phyloP scores from a whole-genome alignment of 1,284 basidiomycete species.

The Fistulina hepatica region DNA sequence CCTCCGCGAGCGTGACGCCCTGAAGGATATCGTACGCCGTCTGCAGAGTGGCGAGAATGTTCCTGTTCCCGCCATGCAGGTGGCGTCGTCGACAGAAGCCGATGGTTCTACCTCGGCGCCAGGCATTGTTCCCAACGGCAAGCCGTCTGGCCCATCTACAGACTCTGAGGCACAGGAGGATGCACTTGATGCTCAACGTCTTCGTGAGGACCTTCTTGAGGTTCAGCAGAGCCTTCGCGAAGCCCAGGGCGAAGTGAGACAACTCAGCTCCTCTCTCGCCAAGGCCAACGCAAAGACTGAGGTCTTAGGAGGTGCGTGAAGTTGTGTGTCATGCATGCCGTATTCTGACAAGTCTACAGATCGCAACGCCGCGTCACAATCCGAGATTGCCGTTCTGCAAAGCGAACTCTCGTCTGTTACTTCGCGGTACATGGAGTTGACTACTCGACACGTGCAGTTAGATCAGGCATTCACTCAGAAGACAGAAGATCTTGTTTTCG shows the following conservation, averaged over 20 bases:
- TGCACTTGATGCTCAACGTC: constrained; percentile 54
- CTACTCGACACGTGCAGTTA: constrained; percentile 52
- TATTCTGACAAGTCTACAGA: constrained; percentile 29
- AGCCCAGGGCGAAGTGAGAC: constrained; percentile 58
- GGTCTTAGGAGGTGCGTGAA: constrained; percentile 51
- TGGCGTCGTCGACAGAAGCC: constrained; percentile 24
- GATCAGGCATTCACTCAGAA: constrained; percentile 58
- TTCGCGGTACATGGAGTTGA: constrained; percentile 56
- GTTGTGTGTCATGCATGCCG: not conserved
- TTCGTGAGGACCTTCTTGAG: constrained; percentile 62
- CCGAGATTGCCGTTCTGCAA: constrained; percentile 43
- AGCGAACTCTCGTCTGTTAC: constrained; percentile 51
- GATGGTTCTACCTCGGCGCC: not conserved
- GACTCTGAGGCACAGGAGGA: constrained; percentile 76
- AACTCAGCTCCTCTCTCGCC: constrained; percentile 57
- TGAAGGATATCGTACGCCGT: constrained; percentile 62
- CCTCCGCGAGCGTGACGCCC: constrained; percentile 80
- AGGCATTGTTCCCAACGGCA: constrained; percentile 10
- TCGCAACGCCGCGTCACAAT: constrained; percentile 54
- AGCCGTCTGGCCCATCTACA: constrained; percentile 30
- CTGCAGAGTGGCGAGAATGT: constrained; percentile 27
- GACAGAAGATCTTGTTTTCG: constrained; percentile 50
- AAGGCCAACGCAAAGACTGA: constrained; percentile 75
- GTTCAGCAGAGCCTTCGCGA: too few relatives aligned
- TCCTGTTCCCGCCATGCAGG: constrained; percentile 21